Evolutionary conservation across 257 asterid genomes (phyloP).

Genomic region (Galeopsis tetrahit): DNA sequence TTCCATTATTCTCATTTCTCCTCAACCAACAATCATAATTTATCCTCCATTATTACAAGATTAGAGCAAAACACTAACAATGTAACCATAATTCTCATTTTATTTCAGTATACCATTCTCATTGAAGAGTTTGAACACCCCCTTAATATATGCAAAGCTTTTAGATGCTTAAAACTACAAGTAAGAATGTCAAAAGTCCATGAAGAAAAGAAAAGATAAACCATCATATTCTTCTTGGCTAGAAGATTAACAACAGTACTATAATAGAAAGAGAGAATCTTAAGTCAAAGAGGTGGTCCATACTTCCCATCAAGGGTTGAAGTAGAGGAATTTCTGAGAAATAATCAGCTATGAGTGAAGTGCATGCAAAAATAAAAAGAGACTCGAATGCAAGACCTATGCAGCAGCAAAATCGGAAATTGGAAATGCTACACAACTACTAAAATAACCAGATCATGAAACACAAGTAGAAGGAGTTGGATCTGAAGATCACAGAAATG

Average conservation of each 20-base stretch:
- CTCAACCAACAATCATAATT: too few relatives aligned
- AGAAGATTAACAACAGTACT: not conserved
- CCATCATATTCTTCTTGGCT: slow-evolving; percentile 1
- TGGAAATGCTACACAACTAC: not conserved
- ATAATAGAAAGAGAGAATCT: not conserved
- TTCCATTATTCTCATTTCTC: too few relatives aligned
- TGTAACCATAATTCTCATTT: too few relatives aligned
- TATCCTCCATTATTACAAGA: too few relatives aligned
- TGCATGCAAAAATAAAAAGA: too few relatives aligned
- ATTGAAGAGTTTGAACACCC: too few relatives aligned
- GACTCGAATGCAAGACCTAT: slow-evolving; percentile 1
- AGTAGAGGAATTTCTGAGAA: too few relatives aligned
- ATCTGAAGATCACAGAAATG: not conserved
- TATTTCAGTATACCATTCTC: too few relatives aligned
- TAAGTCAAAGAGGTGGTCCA: not conserved
- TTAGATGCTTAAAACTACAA: not conserved
- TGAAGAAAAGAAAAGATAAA: slow-evolving; percentile 2
- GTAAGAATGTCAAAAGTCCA: not conserved
- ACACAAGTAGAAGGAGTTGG: slow-evolving; percentile 3
- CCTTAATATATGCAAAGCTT: not conserved
- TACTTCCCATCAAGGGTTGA: not conserved
- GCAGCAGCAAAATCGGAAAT: not conserved
- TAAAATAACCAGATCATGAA: not conserved
- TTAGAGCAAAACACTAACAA: too few relatives aligned
- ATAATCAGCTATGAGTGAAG: too few relatives aligned